Evolutionary conservation across 139 green algal species (phyloP), one percentile per base, ranked within the genome.

Genomic region (Coelastrella sp.): DNA sequence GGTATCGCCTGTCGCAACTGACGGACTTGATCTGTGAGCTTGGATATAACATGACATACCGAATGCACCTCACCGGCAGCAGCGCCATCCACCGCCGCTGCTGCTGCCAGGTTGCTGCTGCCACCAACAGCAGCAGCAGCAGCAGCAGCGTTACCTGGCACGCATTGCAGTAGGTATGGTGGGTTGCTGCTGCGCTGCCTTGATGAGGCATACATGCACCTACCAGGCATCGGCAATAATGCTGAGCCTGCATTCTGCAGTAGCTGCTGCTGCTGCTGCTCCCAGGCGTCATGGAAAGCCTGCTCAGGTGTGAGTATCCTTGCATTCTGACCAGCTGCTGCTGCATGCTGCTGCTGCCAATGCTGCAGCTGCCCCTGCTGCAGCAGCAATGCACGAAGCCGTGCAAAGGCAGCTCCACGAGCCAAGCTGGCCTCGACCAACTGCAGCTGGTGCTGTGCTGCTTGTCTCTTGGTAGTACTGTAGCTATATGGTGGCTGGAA

Each of bases 271-370:
- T 67, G 51, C 74, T 51, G 74, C 51, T 71, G 74, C 53, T 71
- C 27, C 75, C 75, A 82, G 27, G 34, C 34, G 4, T 82, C 75
- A 57, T 72, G 38, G 23, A 59, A 82, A 5, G 37, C n/a, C n/a
- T 82, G 75, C 75, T 82, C 75, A 41, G 75, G 23, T 71, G 75
- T 72, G 2, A 71, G 53, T 21, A 69, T 6, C 35, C 15, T 5
- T 17, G 5, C 35, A 38, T 25, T 2, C 1, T 5, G 34, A 32
- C 75, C 19, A 0, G 13, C 48, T 30, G 74, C 51, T 69, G 74
- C 74, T 50, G 73, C 73, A n/a, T 48, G 73, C 72, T 69, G 53
- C 75, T 82, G 75, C 75, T 82, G 75, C 75, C 75, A 82, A 35
- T 82, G 75, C 35, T 71, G 75, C 75, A 82, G 35, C 35, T 71